Evolutionary conservation across 2,329 filamentous ascomycete species (phyloP).

Genomic region (Niveomyces coronatus): DNA sequence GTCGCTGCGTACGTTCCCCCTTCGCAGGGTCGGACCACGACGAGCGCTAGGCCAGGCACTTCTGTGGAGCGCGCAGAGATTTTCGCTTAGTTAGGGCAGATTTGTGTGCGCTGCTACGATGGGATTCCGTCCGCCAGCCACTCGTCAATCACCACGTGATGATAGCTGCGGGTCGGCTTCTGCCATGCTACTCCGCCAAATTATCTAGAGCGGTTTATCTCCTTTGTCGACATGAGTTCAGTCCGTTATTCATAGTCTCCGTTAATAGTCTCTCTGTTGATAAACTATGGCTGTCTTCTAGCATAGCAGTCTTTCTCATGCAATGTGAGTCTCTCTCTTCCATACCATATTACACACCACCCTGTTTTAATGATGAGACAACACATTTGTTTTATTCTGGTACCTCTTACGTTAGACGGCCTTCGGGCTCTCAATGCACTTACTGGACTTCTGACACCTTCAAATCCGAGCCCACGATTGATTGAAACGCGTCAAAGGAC

Average conservation of each 20-base stretch:
- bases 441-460: slow-evolving; percentile 68
- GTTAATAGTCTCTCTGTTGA: too few species aligned
- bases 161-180: slow-evolving; percentile 9
- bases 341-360: slow-evolving; percentile 1
- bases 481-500: too few species aligned
- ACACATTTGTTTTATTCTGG: slow-evolving; percentile 63
- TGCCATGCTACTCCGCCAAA: slow-evolving; percentile 6
- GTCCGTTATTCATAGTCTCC: too few species aligned
- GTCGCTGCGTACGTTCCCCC: slow-evolving; percentile 18
- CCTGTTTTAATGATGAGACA: slow-evolving; percentile 58
- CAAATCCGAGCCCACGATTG: neutral
- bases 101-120: slow-evolving; percentile 5
- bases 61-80: slow-evolving; percentile 32
- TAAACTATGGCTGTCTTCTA: too few species aligned
- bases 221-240: too few species aligned
- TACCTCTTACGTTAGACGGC: slow-evolving; percentile 90
- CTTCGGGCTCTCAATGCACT: slow-evolving; percentile 61
- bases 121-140: slow-evolving; percentile 2
- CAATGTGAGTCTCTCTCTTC: slow-evolving; percentile 1
- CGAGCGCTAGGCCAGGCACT: slow-evolving; percentile 12
- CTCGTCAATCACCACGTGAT: slow-evolving; percentile 2
- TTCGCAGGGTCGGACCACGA: slow-evolving; percentile 2
- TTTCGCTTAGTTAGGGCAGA: slow-evolving; percentile 38
- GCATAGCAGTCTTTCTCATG: too few species aligned
- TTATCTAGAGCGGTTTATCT: slow-evolving; percentile 3